phyloP scores from a whole-genome alignment of 352 stramenopile species.

The Globisporangium megalacanthum region DNA sequence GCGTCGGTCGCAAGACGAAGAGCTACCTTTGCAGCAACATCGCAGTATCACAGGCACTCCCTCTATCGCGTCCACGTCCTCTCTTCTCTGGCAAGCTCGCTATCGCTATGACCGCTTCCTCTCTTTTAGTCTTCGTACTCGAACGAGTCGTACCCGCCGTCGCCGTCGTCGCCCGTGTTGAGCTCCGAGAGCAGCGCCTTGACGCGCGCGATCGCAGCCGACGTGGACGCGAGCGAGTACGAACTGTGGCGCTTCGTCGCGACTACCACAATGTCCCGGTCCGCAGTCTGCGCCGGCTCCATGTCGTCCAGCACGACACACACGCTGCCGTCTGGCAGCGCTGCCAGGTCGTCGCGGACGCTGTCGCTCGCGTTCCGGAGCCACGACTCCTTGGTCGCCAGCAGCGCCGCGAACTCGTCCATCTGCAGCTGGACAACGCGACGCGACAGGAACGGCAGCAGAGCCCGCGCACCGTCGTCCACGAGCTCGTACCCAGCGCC shows the following conservation, averaged over 20 bases:
- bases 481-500: conserved; percentile 41
- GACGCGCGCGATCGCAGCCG: conserved; percentile 53
- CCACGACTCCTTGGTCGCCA: conserved; percentile 69
- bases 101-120: neutral
- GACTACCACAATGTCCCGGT: conserved; percentile 62
- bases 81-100: neutral
- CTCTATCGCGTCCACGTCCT: neutral
- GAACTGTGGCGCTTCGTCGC: conserved; percentile 70
- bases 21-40: neutral
- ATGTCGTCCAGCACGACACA: conserved; percentile 74
- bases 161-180: conserved; percentile 41
- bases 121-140: conserved; percentile 48
- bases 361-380: conserved; percentile 63
- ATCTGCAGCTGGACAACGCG: conserved; percentile 55
- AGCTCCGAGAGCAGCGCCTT: conserved; percentile 73
- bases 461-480: conserved; percentile 54
- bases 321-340: conserved; percentile 57
- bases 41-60: neutral
- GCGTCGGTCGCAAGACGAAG: neutral
- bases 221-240: conserved; percentile 63
- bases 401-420: conserved; percentile 56
- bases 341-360: conserved; percentile 36
- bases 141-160: conserved; percentile 79
- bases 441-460: conserved; percentile 43
- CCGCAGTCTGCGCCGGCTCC: conserved; percentile 69